phyloP scores from a whole-genome alignment of 2,329 filamentous ascomycete genomes.

The Westerdykella sp. region DNA sequence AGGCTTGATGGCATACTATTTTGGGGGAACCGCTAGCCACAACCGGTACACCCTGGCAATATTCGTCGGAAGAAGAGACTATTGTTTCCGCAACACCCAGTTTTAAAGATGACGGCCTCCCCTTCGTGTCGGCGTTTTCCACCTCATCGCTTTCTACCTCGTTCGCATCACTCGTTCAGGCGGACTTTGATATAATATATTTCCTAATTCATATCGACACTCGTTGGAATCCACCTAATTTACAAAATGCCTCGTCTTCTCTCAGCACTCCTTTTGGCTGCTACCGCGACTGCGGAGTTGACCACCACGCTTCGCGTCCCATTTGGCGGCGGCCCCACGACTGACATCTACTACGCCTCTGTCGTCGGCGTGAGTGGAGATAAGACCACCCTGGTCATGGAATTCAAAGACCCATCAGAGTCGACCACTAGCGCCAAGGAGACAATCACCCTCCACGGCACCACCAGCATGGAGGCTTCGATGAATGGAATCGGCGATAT shows the following conservation, averaged over 20 bases:
- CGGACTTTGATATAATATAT: not conserved
- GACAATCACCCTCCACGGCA: not conserved
- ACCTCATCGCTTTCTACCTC: not conserved
- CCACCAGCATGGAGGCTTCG: not conserved
- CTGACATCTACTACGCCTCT: slow-evolving; percentile 15
- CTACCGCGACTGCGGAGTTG: slow-evolving; percentile 17
- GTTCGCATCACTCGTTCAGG: not conserved
- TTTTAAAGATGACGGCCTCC: not conserved
- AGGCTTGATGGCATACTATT: not conserved
- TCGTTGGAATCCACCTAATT: not conserved
- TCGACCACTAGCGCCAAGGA: not conserved
- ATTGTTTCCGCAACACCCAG: not conserved
- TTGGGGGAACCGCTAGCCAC: not conserved
- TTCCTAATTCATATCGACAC: not conserved
- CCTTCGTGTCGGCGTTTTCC: not conserved
- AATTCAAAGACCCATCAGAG: not conserved
- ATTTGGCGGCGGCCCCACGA: slow-evolving; percentile 5
- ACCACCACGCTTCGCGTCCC: slow-evolving; percentile 28
- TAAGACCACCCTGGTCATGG: slow-evolving; percentile 14
- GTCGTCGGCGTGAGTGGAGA: slow-evolving; percentile 17
- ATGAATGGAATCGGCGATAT: not conserved
- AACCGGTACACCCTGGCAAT: not conserved
- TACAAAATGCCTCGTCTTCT: slow-evolving; percentile 20
- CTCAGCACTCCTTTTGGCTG: slow-evolving; percentile 15
- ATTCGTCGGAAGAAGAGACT: no score